Conservation (phyloP, 2,329 filamentous ascomycete genomes). For the Hortaea werneckii region DNA sequence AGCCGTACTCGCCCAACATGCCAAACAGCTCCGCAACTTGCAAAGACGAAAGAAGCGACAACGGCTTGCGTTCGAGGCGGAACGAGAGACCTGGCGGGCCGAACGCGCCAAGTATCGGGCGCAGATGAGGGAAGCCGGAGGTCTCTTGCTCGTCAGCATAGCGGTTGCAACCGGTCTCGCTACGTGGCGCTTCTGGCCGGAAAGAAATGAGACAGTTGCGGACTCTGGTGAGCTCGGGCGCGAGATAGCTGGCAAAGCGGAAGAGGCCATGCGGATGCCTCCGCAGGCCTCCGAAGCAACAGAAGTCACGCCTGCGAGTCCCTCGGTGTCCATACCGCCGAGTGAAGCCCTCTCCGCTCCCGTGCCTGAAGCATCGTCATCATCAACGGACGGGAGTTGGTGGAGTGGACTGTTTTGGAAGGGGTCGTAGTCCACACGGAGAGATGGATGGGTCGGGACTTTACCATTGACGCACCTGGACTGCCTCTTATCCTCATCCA, state of each 20-base stretch:
- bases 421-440: no score
- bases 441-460: no score
- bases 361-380: no score
- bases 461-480: no score
- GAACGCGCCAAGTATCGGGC: constrained; percentile 9
- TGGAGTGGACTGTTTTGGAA: no score
- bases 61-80: neutral
- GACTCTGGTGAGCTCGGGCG: constrained; percentile 14
- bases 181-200: constrained; percentile 19
- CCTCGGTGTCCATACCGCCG: neutral
- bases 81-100: constrained; percentile 4
- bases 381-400: no score
- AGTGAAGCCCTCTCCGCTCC: neutral
- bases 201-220: neutral
- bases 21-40: constrained; percentile 5
- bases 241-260: constrained; percentile 13
- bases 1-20: constrained; percentile 12
- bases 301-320: neutral
- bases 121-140: constrained; percentile 13
- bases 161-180: constrained; percentile 13
- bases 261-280: constrained; percentile 8
- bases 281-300: neutral
- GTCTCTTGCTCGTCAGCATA: constrained; percentile 11
- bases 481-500: no score
- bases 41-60: constrained; percentile 7